Evolutionary conservation across 192 early-diverging fungal species (phyloP), one percentile per base, ranked within the genome.

Genomic region (Chytriomyces hyalinus): DNA sequence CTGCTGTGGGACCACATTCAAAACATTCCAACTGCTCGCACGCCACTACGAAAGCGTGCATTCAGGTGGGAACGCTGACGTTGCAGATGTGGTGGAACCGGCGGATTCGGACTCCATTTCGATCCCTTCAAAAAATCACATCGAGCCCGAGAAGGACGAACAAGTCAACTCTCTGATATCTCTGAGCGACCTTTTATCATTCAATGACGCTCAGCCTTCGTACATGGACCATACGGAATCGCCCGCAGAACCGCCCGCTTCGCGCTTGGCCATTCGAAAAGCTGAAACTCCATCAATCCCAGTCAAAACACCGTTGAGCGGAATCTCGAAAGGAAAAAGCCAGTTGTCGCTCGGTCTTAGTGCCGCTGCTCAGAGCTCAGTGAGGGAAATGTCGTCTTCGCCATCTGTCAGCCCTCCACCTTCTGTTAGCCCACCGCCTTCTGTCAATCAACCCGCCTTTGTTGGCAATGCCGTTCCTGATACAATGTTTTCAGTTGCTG

Each of bases 341-440:
- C 71, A 73, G 45, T 60, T 73, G 26, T 73, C 71, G 7, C 60
- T 73, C 20, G 71, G 71, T n/a, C 45, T 73, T 11, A 62, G n/a
- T 57, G 53, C 53, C 13, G 53, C 53, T n/a, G 20, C 15, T 57
- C 20, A n/a, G 53, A 57, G 53, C 5, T 13, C 53, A 57, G 53
- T 57, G 20, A 57, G 53, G 53, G 53, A 57, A 2, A 13, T n/a
- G 20, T 57, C 15, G 5, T 57, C 36, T 57, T 57, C 13, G 0
- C 53, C 53, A 36, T 57, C 53, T 13, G 20, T 13, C 13, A 20
- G 20, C 53, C 20, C 15, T 57, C 20, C 53, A 1, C 20, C 53
- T n/a, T 57, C 53, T 57, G 53, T 57, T 3, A 57, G 53, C 53
- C 53, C 53, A n/a, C 53, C 53, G 53, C 53, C 53, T n/a, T n/a